phyloP scores from a whole-genome alignment of 495 filamentous ascomycete species.

The Neurospora hispaniola region DNA sequence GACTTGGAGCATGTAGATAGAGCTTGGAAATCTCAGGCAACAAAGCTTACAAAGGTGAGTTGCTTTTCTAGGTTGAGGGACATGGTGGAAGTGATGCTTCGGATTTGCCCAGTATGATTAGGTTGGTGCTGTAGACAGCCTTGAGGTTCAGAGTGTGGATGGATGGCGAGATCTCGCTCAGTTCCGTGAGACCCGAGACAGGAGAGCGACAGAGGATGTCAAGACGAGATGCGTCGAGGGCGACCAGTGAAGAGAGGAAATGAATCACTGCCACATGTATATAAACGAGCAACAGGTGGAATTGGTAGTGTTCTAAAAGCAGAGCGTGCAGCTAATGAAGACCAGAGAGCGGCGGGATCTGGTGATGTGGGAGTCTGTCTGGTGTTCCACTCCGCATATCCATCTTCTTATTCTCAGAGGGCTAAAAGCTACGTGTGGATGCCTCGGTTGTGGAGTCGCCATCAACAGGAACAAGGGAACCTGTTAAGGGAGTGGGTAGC shows the following conservation, averaged over 20 bases:
- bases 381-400: background rate
- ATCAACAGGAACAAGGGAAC: background rate
- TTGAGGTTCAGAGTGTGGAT: background rate
- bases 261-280: background rate
- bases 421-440: background rate
- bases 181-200: background rate
- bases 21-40: background rate
- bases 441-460: background rate
- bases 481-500: too few relatives aligned
- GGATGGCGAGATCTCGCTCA: background rate
- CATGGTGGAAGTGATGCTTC: slow-evolving; percentile 34
- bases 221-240: background rate
- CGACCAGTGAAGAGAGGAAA: background rate
- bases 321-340: background rate
- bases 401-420: background rate
- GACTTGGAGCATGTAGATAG: background rate
- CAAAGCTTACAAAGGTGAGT: slow-evolving; percentile 57
- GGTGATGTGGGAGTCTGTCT: background rate
- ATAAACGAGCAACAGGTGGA: background rate
- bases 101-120: background rate
- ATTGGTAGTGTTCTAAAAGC: background rate
- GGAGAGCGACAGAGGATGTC: background rate
- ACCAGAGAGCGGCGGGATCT: background rate
- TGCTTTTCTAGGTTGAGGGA: slow-evolving; percentile 71
- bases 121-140: background rate